Evolutionary conservation across 768 basidiomycete species (phyloP), one percentile per base, ranked within the genome.

Genomic region (Phylloporus rhodoxanthus): DNA sequence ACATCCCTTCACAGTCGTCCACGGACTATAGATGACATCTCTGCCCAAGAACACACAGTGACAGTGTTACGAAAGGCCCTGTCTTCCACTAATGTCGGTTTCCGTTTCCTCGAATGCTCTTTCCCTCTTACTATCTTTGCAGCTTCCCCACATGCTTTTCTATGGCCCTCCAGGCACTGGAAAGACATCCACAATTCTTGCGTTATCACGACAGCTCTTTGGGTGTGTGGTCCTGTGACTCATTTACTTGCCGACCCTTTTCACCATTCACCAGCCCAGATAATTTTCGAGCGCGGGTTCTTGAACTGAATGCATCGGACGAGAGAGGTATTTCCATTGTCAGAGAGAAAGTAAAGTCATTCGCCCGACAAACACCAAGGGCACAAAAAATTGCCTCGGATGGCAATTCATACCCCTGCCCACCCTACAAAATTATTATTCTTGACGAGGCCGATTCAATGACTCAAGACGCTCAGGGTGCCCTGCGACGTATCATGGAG

Each of bases 131-230:
- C 50, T 19, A 19, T 54, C 11, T 42, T n/a, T 32, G 9, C 64
- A 99, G 96, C 77, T 99, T 45, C 95, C 96, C 5, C 96, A 99
- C 63, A 97, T 98, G 94, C 74, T 99, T 41, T 99, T 99, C 75
- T 99, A 99, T 58, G 96, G 96, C 1, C 96, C 96, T 26, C 96
- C 96, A 14, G 96, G 96, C 28, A 97, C 95, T 11, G 96, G 96
- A 36, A 99, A 99, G 69, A 99, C 96, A 11, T 95, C 91, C 36
- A 97, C 96, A 1, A 97, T 99, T 57, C 82, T 99, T 20, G 96
- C 96, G 17, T 75, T 99, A 45, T 75, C 95, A 30, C 75, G 94
- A 45, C 92, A 99, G 68, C 78, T 99, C 19, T 99, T 95, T 66
- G 96, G 96, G 88, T 93, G 55, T 54, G 81, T 58, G 34, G 10